Conservation (phyloP, 352 stramenopile species). For the Phytophthora fragariaefolia region DNA sequence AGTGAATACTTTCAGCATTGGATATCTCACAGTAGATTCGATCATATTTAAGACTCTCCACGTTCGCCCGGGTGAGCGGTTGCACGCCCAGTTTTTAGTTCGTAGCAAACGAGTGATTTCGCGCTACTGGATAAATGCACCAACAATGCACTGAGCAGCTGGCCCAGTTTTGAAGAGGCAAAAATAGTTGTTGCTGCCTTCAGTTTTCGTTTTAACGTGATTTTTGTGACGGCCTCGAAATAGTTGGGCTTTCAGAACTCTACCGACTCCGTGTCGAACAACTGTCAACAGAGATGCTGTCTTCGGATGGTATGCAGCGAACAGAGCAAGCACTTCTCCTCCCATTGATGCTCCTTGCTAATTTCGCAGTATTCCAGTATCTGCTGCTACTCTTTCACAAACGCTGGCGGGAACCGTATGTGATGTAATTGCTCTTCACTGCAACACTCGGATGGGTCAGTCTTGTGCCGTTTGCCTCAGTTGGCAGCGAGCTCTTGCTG, state of each 20-base stretch:
- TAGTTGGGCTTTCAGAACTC: constrained; percentile 2
- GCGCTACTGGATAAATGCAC: too few species aligned
- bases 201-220: neutral
- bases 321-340: constrained; percentile 22
- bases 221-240: neutral
- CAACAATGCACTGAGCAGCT: too few species aligned
- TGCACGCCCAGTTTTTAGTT: too few species aligned
- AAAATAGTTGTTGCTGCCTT: neutral
- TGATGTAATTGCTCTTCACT: constrained; percentile 27
- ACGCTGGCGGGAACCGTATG: constrained; percentile 29
- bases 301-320: constrained; percentile 5
- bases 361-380: constrained; percentile 46
- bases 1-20: too few species aligned
- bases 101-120: too few species aligned
- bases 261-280: neutral
- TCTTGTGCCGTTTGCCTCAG: constrained; percentile 32
- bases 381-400: constrained; percentile 39
- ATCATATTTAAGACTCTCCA: too few species aligned
- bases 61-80: too few species aligned
- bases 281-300: neutral
- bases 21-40: too few species aligned
- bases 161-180: neutral
- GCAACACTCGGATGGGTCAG: constrained; percentile 5
- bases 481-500: neutral
- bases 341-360: constrained; percentile 34